Conservation (phyloP, 371 early-diverging fungal species). For the Mortierella sp. region DNA sequence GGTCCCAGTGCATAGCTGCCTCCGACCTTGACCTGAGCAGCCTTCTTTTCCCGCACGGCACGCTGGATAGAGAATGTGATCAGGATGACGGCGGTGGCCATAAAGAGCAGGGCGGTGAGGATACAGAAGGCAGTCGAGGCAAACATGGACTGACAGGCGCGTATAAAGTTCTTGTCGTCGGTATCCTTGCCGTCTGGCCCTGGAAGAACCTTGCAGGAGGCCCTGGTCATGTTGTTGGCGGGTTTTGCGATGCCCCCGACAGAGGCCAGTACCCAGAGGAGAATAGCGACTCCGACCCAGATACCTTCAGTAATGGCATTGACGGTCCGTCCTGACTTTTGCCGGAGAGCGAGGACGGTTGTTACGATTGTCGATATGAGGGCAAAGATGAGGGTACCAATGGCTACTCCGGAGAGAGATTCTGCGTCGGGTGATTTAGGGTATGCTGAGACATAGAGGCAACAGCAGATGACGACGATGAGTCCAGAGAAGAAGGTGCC, state of each 20-base stretch:
- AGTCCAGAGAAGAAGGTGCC: constrained; percentile 44
- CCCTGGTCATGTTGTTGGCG: constrained; percentile 41
- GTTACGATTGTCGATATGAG: constrained; percentile 45
- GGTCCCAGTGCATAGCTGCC: constrained; percentile 31
- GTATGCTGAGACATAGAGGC: constrained; percentile 50
- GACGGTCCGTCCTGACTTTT: constrained; percentile 49
- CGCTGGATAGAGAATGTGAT: constrained; percentile 30
- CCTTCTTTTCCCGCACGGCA: constrained; percentile 28
- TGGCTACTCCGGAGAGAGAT: constrained; percentile 39
- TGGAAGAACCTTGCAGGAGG: constrained; percentile 45
- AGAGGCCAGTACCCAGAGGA: constrained; percentile 44
- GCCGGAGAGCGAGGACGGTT: constrained; percentile 33
- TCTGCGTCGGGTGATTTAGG: constrained; percentile 49
- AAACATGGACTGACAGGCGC: constrained; percentile 55
- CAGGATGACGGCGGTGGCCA: constrained; percentile 25
- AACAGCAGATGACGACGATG: constrained; percentile 47
- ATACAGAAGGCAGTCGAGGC: constrained; percentile 52
- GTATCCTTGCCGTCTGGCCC: constrained; percentile 26
- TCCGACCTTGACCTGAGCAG: constrained; percentile 28
- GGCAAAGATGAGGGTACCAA: constrained; percentile 43
- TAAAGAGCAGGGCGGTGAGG: constrained; percentile 34
- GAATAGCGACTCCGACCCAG: constrained; percentile 43
- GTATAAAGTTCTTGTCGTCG: constrained; percentile 45
- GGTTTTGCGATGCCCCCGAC: constrained; percentile 54
- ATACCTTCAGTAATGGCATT: constrained; percentile 39